Evolutionary conservation across 805 yeast genomes (phyloP), one percentile per base, ranked within the genome.

Genomic region (Cyberlindnera nakhonratchasimensis): DNA sequence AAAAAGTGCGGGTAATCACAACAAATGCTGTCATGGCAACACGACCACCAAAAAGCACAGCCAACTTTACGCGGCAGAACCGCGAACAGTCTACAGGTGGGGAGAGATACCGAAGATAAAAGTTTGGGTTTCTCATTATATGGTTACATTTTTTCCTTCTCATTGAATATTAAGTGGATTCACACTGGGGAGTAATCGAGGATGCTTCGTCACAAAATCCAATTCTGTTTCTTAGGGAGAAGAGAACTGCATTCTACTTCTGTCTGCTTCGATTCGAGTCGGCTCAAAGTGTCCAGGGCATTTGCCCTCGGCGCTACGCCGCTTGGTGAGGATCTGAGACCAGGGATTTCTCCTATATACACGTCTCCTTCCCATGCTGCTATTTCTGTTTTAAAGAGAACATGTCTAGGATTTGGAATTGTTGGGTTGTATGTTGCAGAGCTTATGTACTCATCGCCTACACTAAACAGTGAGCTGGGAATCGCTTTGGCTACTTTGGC

Each of bases 391-490:
- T 66, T 82, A 34, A 83, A 81, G 53, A 61, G 88, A 48, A 66
- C 82, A 42, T 68, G 85, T 3, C 53, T 83, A 9, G 82, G 84
- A 20, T 75, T 82, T 53, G 77, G 80, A 2, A 71, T 73, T 0
- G 57, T 79, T 22, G 88, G 88, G 0, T 56, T 75, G 4, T 78
- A 81, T 48, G 76, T 82, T 16, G 78, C 82, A n/a, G 78, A 82
- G 47, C 58, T 82, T 35, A 69, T 80, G 56, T 64, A 63, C 34
- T 75, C 74, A 25, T 74, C 84, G 17, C 69, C 74, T 1, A 40
- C 44, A 1, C 72, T 79, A 35, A 72, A 80, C 39, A 72, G 73
- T 42, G 75, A 73, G 5, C 64, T 77, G 46, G 75, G 77, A 2
- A 50, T 63, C 29, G 30, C 64, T 5, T 61, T 70, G 20, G 65